Evolutionary conservation across 805 yeast species (phyloP).

Genomic region (Alloascoidea africana): DNA sequence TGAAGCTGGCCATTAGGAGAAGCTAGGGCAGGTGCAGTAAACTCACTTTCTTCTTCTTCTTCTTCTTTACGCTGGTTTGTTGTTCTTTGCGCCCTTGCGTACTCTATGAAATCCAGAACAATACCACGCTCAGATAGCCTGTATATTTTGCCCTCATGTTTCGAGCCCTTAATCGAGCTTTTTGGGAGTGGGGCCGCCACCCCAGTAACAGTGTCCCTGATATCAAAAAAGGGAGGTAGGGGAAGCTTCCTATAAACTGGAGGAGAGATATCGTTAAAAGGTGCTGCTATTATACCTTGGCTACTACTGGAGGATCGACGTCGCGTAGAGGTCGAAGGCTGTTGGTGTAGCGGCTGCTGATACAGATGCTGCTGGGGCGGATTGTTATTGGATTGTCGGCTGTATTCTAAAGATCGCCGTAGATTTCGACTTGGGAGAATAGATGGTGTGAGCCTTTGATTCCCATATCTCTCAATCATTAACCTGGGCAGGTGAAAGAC

Average conservation of each 20-base stretch:
- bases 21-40: too few species aligned
- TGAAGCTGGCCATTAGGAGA: too few species aligned
- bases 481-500: constrained; percentile 54
- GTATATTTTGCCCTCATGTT: background rate
- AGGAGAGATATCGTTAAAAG: too few species aligned
- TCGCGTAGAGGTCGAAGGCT: constrained; percentile 36
- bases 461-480: constrained; percentile 50
- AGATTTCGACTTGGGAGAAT: constrained; percentile 35
- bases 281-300: too few species aligned
- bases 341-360: too few species aligned
- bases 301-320: too few species aligned
- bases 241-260: background rate
- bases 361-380: too few species aligned
- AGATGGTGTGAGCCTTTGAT: too few species aligned
- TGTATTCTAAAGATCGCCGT: constrained; percentile 38
- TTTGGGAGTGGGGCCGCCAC: background rate
- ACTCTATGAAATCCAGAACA: background rate
- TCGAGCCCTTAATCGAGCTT: background rate
- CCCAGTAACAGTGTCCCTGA: background rate
- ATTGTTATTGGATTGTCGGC: constrained; percentile 33
- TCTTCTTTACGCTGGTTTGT: too few species aligned
- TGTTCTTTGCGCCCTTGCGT: too few species aligned
- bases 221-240: background rate
- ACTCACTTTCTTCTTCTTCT: too few species aligned
- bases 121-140: constrained; percentile 1